phyloP scores from a whole-genome alignment of 352 stramenopile genomes.

The Phytophthora pseudosyringae region DNA sequence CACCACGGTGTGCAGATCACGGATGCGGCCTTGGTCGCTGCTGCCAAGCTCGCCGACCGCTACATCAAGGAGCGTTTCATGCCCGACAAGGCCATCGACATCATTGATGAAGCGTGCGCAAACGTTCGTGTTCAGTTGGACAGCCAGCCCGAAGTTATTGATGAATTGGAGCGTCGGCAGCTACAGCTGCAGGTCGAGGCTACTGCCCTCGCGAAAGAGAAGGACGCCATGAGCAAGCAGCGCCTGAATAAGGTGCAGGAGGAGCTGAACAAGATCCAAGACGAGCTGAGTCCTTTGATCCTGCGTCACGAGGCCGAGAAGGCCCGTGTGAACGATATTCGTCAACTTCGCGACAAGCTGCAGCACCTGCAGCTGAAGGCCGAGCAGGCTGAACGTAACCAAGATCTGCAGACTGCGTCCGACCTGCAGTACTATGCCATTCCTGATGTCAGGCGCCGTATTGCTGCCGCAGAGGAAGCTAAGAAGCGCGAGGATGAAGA shows the following conservation, averaged over 20 bases:
- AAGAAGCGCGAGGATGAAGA: conserved; percentile 74
- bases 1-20: conserved; percentile 97
- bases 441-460: conserved; percentile 91
- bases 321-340: conserved; percentile 92
- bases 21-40: conserved; percentile 93
- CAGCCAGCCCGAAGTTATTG: conserved; percentile 95
- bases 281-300: conserved; percentile 91
- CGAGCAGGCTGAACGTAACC: conserved; percentile 92
- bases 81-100: conserved; percentile 95
- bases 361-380: conserved; percentile 93
- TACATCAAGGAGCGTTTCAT: conserved; percentile 94
- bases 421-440: conserved; percentile 97
- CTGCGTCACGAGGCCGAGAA: conserved; percentile 94
- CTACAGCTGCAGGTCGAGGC: conserved; percentile 97
- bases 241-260: conserved; percentile 92
- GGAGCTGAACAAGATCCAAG: conserved; percentile 92
- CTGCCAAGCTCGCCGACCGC: conserved; percentile 93
- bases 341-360: conserved; percentile 94
- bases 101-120: conserved; percentile 94
- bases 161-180: conserved; percentile 94
- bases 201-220: conserved; percentile 93
- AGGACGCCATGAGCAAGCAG: conserved; percentile 92
- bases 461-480: conserved; percentile 77
- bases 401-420: conserved; percentile 95
- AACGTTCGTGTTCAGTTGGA: conserved; percentile 95